Evolutionary conservation across 163 green algal genomes (phyloP), one percentile per base, ranked within the genome.

Genomic region (Scenedesmus sp.): DNA sequence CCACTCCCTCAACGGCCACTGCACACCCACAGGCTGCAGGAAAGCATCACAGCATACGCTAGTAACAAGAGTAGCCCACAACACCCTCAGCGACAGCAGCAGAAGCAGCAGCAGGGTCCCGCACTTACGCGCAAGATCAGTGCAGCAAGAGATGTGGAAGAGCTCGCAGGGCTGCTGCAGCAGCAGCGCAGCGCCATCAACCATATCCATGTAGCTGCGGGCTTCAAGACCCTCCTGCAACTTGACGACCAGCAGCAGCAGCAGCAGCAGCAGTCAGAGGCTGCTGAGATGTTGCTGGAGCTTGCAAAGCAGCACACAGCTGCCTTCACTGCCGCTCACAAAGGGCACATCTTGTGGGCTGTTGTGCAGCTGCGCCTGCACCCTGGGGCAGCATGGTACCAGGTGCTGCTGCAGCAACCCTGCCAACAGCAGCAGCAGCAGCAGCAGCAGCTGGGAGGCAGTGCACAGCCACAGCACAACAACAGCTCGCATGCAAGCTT

Each of bases 381-480:
- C 52, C 86, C 86, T 54, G 52, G 86, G 23, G 46, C 62, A 12
- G 52, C 15, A 54, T 90, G 87, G 87, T 85, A 85, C 20, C 10
- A 26, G 23, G 46, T 18, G 3, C 73, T 91, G 87, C 55, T 91
- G 86, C 86, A 90, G 87, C 86, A 90, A 34, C 86, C 54, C 82
- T 55, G 55, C 20, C 0, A 79, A 57, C 84, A 89, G 60, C 26
- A 60, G 57, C 59, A 88, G 83, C 83, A 88, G 59, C 83, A 88
- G 57, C 59, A 84, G 85, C 85, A 90, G 85, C 34, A 66, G 85
- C 76, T 23, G 26, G 2, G 34, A 15, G 8, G 13, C 46, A n/a
- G 9, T n/a, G 3, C 34, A 57, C 76, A 46, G 34, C 34, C 12
- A 12, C 76, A 84, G 34, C 13, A 56, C 76, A 70, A 20, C 62